These are phyloP conservation scores for Bryoerythrophyllum caledonicum DNA, from an alignment of 225 moss, liverwort and hornwort species.

Conservation along the genomic window DNA sequence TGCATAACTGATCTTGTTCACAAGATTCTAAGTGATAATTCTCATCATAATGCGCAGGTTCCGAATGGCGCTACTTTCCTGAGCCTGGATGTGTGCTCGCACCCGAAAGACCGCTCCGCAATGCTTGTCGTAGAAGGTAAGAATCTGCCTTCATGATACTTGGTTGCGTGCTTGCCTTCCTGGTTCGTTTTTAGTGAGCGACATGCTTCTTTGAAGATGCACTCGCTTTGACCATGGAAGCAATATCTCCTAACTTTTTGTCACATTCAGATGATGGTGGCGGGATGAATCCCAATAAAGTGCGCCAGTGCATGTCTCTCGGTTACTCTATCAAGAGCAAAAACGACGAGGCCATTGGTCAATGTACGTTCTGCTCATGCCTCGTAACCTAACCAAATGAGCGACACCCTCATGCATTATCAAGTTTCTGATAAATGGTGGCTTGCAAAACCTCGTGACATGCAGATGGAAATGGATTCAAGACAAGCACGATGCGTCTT, in stretches of 20 bases:
- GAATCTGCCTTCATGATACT: background rate
- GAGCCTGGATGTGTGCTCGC: constrained; percentile 49
- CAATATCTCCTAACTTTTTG: background rate
- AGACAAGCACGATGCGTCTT: constrained; percentile 93
- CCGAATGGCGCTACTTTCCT: constrained; percentile 66
- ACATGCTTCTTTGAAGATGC: background rate
- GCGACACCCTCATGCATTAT: background rate
- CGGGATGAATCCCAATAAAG: constrained; percentile 66
- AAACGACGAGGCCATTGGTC: constrained; percentile 71
- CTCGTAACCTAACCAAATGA: background rate
- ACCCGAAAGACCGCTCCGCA: constrained; percentile 43
- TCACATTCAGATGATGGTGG: constrained; percentile 65
- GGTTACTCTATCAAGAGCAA: constrained; percentile 68
- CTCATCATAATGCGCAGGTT: constrained; percentile 35
- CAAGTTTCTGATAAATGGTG: background rate
- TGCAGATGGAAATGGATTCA: constrained; percentile 91
- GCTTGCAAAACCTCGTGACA: too few species aligned
- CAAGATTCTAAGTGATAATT: background rate
- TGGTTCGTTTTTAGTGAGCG: background rate
- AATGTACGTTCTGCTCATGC: constrained; percentile 31
- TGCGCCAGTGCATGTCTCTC: constrained; percentile 79
- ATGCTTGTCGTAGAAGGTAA: constrained; percentile 58
- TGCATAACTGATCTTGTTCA: background rate
- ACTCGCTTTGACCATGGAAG: background rate
- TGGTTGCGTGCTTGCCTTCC: background rate